Evolutionary conservation across 306 rosid genomes (phyloP), one percentile per base, ranked within the genome.

Genomic region (Fragaria iinumae): DNA sequence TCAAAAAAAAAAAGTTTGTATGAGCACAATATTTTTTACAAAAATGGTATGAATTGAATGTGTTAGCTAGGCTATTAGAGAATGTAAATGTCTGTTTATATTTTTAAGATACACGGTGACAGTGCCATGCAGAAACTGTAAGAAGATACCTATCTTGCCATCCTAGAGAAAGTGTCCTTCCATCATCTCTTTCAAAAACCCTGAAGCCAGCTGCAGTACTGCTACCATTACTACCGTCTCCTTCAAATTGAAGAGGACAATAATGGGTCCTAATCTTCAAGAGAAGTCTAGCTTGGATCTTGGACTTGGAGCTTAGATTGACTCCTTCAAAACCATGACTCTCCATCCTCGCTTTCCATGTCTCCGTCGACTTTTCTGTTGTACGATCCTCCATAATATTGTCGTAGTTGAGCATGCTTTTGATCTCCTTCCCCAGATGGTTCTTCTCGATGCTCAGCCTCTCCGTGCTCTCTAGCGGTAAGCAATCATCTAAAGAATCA

Each of bases 101-200:
- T 34, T 10, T 12, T 53, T 72, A 68, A 78, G 80, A 55, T 27
- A 78, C 67, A 56, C 14, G 11, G 32, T 56, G 63, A 75, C 90
- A 78, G 44, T 87, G 83, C 97, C 97, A 92, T 75, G 90, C 87
- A 39, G 97, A 87, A 44, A 88, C 91, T 0, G 93, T 89, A 8
- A 88, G 89, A 65, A 92, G 82, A 84, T 82, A 77, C 86, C 97
- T 90, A 75, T 89, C 83, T 78, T 92, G 96, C 97, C 97, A 92
- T 32, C 93, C 92, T 34, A 92, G 73, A 69, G 93, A 92, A 52
- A 92, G 77, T 21, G 93, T 91, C 69, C 73, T 85, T 67, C 91
- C 92, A 57, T 89, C 96, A 38, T 88, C 93, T 79, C 93, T 92
- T 71, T 92, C 97, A 16, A 86, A 84, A 55, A 90, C 90, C 84